Conservation (phyloP, 2,329 filamentous ascomycete genomes). For the Stylonectria norvegica region DNA sequence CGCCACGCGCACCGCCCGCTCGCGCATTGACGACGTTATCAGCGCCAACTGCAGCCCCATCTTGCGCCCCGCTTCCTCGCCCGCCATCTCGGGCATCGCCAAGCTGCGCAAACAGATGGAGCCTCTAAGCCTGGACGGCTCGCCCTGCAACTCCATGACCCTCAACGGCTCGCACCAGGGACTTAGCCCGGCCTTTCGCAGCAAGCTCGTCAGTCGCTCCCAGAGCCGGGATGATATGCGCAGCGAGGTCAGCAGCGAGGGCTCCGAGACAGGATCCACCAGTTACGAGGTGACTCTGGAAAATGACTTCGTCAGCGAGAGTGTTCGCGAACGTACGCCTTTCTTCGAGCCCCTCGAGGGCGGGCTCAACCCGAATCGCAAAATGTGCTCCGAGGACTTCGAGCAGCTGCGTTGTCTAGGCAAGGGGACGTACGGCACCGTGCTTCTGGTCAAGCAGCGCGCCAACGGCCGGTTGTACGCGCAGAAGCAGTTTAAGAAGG, state of each 20-base stretch:
- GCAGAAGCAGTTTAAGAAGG: conserved; percentile 98
- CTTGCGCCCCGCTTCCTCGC: conserved; percentile 51
- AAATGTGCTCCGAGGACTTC: conserved; percentile 92
- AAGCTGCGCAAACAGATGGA: conserved; percentile 80
- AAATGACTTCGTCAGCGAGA: conserved; percentile 77
- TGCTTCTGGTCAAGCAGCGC: conserved; percentile 86
- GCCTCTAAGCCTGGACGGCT: conserved; percentile 62
- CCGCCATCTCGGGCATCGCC: conserved; percentile 69
- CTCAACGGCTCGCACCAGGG: conserved; percentile 45
- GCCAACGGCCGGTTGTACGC: conserved; percentile 86
- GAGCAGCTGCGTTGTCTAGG: conserved; percentile 87
- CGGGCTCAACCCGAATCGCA: conserved; percentile 58
- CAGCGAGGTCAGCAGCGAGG: conserved; percentile 52
- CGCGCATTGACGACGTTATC: conserved; percentile 53
- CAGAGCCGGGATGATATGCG: conserved; percentile 54
- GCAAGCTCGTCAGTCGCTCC: conserved; percentile 53
- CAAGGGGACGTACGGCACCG: conserved; percentile 94
- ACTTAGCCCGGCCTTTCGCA: conserved; percentile 41
- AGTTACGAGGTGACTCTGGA: conserved; percentile 85
- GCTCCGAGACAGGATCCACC: conserved; percentile 65
- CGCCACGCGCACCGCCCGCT: conserved; percentile 37
- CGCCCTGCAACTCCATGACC: conserved; percentile 55
- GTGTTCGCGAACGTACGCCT: conserved; percentile 44
- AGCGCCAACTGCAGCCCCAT: conserved; percentile 62
- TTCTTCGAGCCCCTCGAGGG: conserved; percentile 50